Evolutionary conservation across 257 asterid genomes (phyloP).

Genomic region (Leptodermis oblonga): DNA sequence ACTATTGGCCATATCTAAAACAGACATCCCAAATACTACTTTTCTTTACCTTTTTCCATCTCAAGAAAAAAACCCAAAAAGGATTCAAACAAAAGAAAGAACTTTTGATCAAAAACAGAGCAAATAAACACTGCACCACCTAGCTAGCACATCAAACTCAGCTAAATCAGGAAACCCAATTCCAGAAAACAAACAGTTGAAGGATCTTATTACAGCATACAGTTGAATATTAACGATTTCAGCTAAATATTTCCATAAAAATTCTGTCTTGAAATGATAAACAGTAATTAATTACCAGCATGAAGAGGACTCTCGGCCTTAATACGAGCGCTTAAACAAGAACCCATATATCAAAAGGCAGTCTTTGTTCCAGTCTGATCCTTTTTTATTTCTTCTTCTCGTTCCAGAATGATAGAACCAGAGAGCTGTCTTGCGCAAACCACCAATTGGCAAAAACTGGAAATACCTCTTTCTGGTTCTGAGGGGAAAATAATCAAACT

Average conservation of each 20-base stretch:
- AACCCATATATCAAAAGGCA: constrained; percentile 47
- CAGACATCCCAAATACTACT: neutral
- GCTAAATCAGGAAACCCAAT: neutral
- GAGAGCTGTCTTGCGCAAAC: neutral
- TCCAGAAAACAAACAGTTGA: neutral
- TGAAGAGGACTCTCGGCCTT: constrained; percentile 64
- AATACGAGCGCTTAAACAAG: constrained; percentile 66
- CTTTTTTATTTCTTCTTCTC: neutral
- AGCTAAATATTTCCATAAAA: constrained; percentile 8
- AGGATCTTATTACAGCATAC: too few relatives aligned
- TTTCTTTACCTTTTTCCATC: neutral
- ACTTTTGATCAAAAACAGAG: constrained; percentile 8
- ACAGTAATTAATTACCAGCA: constrained; percentile 39
- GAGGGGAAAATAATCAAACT: neutral
- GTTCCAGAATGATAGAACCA: neutral
- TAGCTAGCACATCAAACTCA: neutral
- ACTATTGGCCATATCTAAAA: neutral
- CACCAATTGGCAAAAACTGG: neutral
- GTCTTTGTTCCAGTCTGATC: constrained; percentile 1
- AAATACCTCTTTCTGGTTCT: neutral
- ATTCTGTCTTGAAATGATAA: neutral
- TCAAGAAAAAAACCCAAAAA: neutral
- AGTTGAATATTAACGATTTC: neutral
- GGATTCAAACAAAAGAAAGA: neutral
- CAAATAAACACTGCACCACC: neutral